phyloP scores from a whole-genome alignment of 2,329 filamentous ascomycete species.

The Alternaria postmessia region DNA sequence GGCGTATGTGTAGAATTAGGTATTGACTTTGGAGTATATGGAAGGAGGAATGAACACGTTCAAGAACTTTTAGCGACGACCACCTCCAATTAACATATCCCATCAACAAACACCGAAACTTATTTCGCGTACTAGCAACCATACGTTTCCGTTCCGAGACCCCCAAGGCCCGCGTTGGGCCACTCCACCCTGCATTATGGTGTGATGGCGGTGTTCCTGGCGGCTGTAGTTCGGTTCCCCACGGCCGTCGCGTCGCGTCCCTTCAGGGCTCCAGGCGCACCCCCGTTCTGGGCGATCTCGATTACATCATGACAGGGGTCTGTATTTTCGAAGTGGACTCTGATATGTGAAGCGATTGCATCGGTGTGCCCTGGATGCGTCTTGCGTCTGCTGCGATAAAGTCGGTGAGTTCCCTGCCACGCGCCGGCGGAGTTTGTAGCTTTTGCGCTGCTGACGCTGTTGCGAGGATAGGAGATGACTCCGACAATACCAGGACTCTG shows the following conservation, averaged over 20 bases:
- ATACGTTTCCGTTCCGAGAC: constrained; percentile 12
- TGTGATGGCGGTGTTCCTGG: constrained; percentile 11
- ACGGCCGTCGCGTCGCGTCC: constrained; percentile 16
- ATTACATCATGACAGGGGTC: constrained; percentile 21
- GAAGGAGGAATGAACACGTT: not conserved
- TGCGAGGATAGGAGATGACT: not conserved
- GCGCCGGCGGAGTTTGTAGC: not conserved
- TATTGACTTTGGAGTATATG: not conserved
- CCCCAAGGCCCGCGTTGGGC: constrained; percentile 5
- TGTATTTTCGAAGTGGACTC: not conserved
- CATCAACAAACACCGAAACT: constrained; percentile 12
- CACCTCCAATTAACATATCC: constrained; percentile 11
- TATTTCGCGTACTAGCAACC: not conserved
- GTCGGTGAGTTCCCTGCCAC: not conserved
- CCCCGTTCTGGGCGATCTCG: not conserved
- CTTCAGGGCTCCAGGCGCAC: not conserved
- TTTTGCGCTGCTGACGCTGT: not conserved
- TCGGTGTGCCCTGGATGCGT: not conserved
- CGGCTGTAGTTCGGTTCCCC: constrained; percentile 24
- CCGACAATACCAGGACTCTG: not conserved
- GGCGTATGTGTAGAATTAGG: not conserved
- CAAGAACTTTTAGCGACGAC: constrained; percentile 2
- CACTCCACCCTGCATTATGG: constrained; percentile 7
- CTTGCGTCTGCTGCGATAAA: not conserved
- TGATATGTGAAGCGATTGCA: not conserved